Conservation (phyloP, 148 eudicot genomes). For the Polygonum maritimum region DNA sequence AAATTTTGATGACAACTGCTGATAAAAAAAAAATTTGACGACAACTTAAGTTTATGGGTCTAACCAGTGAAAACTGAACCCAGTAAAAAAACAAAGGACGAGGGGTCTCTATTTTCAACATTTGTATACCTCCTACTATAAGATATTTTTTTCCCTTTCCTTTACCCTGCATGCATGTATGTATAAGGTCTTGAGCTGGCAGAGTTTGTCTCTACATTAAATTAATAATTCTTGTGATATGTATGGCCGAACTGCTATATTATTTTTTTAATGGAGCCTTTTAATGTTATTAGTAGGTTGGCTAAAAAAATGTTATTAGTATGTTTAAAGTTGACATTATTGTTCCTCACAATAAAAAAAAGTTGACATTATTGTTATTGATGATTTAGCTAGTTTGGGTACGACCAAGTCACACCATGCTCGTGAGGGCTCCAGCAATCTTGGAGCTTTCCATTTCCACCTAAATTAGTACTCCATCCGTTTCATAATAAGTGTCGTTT, state of each 20-base stretch:
- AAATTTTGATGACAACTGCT: no score
- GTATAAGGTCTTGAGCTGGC: not conserved
- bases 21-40: no score
- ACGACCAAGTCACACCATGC: not conserved
- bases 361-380: slow-evolving; percentile 1
- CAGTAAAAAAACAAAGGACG: no score
- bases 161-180: not conserved
- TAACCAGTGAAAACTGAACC: no score
- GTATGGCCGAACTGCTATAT: not conserved
- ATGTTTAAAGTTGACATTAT: not conserved
- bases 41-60: no score
- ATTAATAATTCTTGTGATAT: not conserved
- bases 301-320: no score
- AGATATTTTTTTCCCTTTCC: not conserved
- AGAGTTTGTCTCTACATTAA: not conserved
- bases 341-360: not conserved
- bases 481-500: no score
- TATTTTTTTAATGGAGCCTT: not conserved
- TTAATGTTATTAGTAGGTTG: not conserved
- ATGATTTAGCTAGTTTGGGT: not conserved
- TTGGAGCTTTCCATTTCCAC: not conserved
- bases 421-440: slow-evolving; percentile 5
- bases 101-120: no score
- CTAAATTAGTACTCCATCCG: not conserved
- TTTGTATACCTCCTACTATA: no score